These are phyloP conservation scores for Mycena alexandri DNA, from an alignment of 768 basidiomycete genomes.

Conservation along the genomic window DNA sequence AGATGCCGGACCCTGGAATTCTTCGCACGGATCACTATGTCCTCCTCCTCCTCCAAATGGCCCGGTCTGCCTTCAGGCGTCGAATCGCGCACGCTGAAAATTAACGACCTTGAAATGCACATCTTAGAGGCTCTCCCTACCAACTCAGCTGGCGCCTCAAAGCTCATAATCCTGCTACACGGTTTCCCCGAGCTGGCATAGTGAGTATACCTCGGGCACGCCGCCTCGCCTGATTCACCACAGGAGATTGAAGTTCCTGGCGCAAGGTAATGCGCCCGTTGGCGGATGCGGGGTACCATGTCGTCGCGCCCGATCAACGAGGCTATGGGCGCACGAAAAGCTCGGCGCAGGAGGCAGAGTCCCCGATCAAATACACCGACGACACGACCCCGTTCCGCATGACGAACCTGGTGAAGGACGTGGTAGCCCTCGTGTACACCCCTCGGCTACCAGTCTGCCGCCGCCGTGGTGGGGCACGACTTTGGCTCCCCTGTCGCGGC, in stretches of 20 bases:
- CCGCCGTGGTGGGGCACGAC: constrained; percentile 72
- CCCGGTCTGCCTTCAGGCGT: constrained; percentile 21
- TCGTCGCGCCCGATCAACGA: constrained; percentile 73
- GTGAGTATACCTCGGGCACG: constrained; percentile 17
- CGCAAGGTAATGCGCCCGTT: constrained; percentile 68
- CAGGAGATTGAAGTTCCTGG: constrained; percentile 59
- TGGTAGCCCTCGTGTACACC: constrained; percentile 63
- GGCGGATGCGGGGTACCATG: constrained; percentile 64
- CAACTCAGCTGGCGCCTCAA: constrained; percentile 23
- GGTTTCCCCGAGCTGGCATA: constrained; percentile 78
- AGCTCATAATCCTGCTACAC: constrained; percentile 66
- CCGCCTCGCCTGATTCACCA: not conserved
- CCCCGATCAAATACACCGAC: constrained; percentile 56
- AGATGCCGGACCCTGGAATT: too few relatives aligned
- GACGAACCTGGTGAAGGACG: constrained; percentile 65
- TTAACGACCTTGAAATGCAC: constrained; percentile 66
- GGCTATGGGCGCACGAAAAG: constrained; percentile 63
- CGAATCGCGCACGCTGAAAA: constrained; percentile 52
- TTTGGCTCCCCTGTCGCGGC: constrained; percentile 68
- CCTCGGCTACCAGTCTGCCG: constrained; percentile 62
- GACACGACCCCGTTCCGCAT: constrained; percentile 63
- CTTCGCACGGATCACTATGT: constrained; percentile 11
- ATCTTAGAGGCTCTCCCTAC: constrained; percentile 61
- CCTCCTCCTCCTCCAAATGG: constrained; percentile 16
- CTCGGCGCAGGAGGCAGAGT: constrained; percentile 2